Evolutionary conservation across 1,284 basidiomycete species (phyloP).

Genomic region (Inonotus obliquus): DNA sequence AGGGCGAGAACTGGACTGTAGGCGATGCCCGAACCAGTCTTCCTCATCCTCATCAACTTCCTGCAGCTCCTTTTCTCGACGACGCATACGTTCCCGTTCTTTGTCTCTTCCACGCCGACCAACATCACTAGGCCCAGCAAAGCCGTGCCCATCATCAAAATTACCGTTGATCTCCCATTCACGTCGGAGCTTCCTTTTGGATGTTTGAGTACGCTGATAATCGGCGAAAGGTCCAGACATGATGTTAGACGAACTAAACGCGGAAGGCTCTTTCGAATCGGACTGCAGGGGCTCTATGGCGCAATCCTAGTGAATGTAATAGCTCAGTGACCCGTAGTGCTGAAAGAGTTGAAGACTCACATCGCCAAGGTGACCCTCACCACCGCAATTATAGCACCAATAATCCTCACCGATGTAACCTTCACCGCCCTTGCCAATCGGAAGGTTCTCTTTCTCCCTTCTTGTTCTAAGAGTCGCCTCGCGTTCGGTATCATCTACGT

Average conservation of each 20-base stretch:
- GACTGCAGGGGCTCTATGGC: constrained; percentile 43
- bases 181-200: constrained; percentile 28
- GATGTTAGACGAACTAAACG: constrained; percentile 70
- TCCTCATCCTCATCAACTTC: constrained; percentile 46
- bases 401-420: constrained; percentile 66
- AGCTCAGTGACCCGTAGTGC: not conserved
- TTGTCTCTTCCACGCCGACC: constrained; percentile 60
- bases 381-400: constrained; percentile 90
- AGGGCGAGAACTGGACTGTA: constrained; percentile 3
- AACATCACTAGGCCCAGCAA: constrained; percentile 50
- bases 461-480: constrained; percentile 44
- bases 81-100: constrained; percentile 51
- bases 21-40: constrained; percentile 55
- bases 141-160: constrained; percentile 40
- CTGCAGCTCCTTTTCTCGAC: constrained; percentile 41
- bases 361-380: constrained; percentile 80
- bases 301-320: constrained; percentile 57
- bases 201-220: constrained; percentile 26
- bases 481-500: constrained; percentile 57
- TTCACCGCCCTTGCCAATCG: constrained; percentile 70
- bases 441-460: constrained; percentile 41
- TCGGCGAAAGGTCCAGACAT: constrained; percentile 73
- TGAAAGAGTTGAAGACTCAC: constrained; percentile 41
- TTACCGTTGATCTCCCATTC: constrained; percentile 32
- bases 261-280: constrained; percentile 60